Evolutionary conservation across 2,329 filamentous ascomycete genomes (phyloP), one percentile per base, ranked within the genome.

Genomic region (Phaeosphaeriaceae sp.): DNA sequence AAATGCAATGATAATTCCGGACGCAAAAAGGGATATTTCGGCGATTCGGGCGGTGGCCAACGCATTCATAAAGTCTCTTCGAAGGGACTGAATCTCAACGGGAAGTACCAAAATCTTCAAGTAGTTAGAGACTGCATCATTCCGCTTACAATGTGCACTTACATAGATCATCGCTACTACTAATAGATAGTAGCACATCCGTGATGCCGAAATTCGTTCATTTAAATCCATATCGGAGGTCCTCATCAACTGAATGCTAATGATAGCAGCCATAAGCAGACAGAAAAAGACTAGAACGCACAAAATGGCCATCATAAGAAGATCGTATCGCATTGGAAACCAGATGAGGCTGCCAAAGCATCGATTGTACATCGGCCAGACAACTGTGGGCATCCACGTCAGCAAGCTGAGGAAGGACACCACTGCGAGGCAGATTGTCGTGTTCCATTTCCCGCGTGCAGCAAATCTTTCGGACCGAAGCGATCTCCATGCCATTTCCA

Each of bases 301-400:
- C 9, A 88, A 66, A 1, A 87, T 64, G 8, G 76, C 76, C 46
- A 89, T 81, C 48, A 80, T 81, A 4, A 81, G 79, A 12, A 79
- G 66, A n/a, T 83, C 79, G 72, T 85, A 89, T 57, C 76, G 78
- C 46, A 82, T 77, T 34, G 88, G 75, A 53, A 87, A 87, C 83
- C 84, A 89, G 57, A 88, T 83, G 6, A 90, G 76, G 5, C 84
- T 85, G 18, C 84, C 85, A 60, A 88, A 85, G 72, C 87, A 90
- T 43, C 81, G 78, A 55, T 86, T 80, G 5, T 79, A 78, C 35
- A 86, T 80, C 4, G 75, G 78, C 53, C 81, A 73, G 41, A 83
- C 76, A 46, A 81, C 74, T 13, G 85, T 83, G 20, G 86, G 80
- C 30, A 86, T 73, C 71, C 85, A 87, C 16, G 82, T 84, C 30